Evolutionary conservation across 1,284 basidiomycete genomes (phyloP).

Genomic region (Sphaerobolus stellatus): DNA sequence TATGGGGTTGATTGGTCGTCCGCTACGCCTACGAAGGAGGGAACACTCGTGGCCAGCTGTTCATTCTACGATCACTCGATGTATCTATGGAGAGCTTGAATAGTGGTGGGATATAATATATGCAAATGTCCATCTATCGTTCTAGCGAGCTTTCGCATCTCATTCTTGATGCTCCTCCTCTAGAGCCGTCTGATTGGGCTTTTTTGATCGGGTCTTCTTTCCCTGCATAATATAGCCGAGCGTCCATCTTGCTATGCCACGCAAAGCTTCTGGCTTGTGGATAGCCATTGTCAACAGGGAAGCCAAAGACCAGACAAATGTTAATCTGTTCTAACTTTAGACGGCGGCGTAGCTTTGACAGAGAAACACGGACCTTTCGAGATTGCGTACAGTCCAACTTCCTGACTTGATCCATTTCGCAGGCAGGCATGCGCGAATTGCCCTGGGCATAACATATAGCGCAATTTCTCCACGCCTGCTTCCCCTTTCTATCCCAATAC

Average conservation of each 20-base stretch:
- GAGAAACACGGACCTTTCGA: slow-evolving; percentile 49
- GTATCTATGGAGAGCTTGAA: slow-evolving; percentile 75
- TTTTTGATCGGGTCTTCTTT: slow-evolving; percentile 26
- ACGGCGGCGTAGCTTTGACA: slow-evolving; percentile 23
- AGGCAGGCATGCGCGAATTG: slow-evolving; percentile 59
- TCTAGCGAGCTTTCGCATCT: neutral
- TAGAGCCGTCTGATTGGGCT: too few species aligned
- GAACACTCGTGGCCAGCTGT: slow-evolving; percentile 78
- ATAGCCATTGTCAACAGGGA: slow-evolving; percentile 61
- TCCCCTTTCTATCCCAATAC: slow-evolving; percentile 73
- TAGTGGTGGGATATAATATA: slow-evolving; percentile 14
- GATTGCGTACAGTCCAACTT: slow-evolving; percentile 36
- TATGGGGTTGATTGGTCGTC: slow-evolving; percentile 97
- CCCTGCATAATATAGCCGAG: slow-evolving; percentile 64
- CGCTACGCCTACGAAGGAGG: slow-evolving; percentile 28
- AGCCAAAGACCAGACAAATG: slow-evolving; percentile 62
- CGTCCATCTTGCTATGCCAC: slow-evolving; percentile 71
- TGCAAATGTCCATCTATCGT: neutral
- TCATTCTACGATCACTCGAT: slow-evolving; percentile 95
- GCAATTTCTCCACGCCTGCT: slow-evolving; percentile 72
- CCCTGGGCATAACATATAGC: slow-evolving; percentile 70
- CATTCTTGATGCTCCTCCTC: too few species aligned
- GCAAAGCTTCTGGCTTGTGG: slow-evolving; percentile 59
- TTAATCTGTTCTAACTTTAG: slow-evolving; percentile 29
- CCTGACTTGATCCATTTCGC: slow-evolving; percentile 50